Conservation (phyloP, 345 rosid genomes). For the Syzygium aqueum region DNA sequence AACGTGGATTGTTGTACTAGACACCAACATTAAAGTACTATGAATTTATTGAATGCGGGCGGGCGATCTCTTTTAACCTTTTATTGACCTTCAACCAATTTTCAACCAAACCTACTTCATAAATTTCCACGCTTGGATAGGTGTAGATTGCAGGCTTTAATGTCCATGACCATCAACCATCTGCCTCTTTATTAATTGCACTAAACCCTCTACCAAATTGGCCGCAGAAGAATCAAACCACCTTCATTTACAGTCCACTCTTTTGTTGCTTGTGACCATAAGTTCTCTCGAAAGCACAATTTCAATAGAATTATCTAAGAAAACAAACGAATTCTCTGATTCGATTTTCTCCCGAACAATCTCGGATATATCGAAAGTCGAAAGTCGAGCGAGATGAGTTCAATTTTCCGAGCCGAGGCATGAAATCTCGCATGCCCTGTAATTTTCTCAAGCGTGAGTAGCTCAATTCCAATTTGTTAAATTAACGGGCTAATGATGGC, state of each 20-base stretch:
- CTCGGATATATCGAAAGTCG: background rate
- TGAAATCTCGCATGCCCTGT: background rate
- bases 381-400: background rate
- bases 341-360: background rate
- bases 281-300: background rate
- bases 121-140: background rate
- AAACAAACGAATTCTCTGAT: background rate
- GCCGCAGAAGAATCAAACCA: background rate
- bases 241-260: background rate
- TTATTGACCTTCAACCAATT: background rate
- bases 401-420: background rate
- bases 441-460: background rate
- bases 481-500: background rate
- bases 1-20: background rate
- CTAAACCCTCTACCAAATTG: background rate
- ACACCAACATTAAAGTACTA: background rate
- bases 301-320: background rate
- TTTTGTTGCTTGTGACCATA: rapidly evolving
- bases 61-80: background rate
- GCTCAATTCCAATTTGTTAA: background rate
- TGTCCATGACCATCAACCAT: background rate
- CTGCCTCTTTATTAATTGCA: background rate
- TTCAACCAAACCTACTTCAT: background rate
- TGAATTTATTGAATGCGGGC: background rate
- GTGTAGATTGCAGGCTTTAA: background rate